Evolutionary conservation across 1,139 yeast species (phyloP), one percentile per base, ranked within the genome.

Genomic region (Suzukiozyma palmioleophila): DNA sequence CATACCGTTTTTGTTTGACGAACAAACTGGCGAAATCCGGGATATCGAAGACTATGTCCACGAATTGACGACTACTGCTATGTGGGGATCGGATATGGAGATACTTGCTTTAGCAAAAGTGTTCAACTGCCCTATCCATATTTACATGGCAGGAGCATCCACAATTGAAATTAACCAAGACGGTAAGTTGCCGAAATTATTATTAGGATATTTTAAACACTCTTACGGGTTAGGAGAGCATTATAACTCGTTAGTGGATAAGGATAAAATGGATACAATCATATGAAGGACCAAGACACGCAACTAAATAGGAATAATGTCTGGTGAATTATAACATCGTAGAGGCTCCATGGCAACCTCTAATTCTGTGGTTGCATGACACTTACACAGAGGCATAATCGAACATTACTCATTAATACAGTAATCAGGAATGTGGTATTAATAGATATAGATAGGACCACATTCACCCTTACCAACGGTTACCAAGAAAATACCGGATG

Each of bases 1-100:
- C 54, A 64, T 75, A 8, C 97, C 97, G 4, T 92, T 84, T 54
- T 61, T 92, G 49, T 81, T 87, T 54, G 95, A 87, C 54, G 96
- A 88, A 50, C 66, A 63, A 16, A 83, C 87, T 0, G 71, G 79
- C 67, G 66, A 75, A 11, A 50, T 84, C 46, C 68, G 74, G 33
- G 85, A 85, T 46, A 62, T 90, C 22, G 82, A 76, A 29, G 77
- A 75, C n/a, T 92, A 92, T 57, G 74, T 88, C 8, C 60, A 66
- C 1, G 83, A 82, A 48, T 71, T 92, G 41, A 84, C 75, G 40
- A 65, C 64, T 12, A 87, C 96, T 0, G 81, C 95, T 0, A 77
- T 87, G 71, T 92, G 98, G 98, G 98, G 98, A 24, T 94, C 96
- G 4, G 97, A 92, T 53, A 69, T 89, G 69, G 98, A 92, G 64